Evolutionary conservation across 2,329 filamentous ascomycete genomes (phyloP), one percentile per base, ranked within the genome.

Genomic region (Sclerotiophoma versabilis): DNA sequence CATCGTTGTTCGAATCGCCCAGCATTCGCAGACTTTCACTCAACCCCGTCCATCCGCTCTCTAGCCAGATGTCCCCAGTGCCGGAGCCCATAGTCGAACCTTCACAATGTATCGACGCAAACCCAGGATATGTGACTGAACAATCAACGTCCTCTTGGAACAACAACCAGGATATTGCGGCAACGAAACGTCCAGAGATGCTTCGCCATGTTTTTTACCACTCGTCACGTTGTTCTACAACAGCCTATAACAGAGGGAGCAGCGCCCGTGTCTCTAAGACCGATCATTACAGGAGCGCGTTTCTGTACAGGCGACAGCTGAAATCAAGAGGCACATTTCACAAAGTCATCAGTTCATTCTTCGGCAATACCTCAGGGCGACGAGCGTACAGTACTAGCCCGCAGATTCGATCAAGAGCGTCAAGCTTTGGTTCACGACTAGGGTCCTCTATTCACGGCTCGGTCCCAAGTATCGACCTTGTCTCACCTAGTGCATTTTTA

Each of bases 401-500:
- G 10, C 51, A 49, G 17, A 42, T 43, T 41, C 49, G 42, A 14
- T 70, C 65, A 12, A 59, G 58, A n/a, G 47, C 62, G 14, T 67
- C 69, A 2, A 69, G 64, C 32, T 58, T 53, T 41, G 57, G 48
- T 17, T 68, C 70, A 10, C 59, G 41, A 20, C 51, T 36, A 22
- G 47, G 17, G 7, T 60, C 57, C 10, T 70, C 68, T 2, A 14
- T 56, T 6, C 46, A 64, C 20, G 63, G 60, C 14, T 70, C 65
- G 5, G 34, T 65, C 32, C 65, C 63, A 12, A 74, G 66, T 34
- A 25, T 75, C 7, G 72, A 75, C 20, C 30, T 75, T 12, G 60
- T 75, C 0, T 70, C 68, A n/a, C 66, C 70, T 32, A 63, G 62
- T 9, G 39, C 60, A 0, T 75, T 75, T 47, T 45, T 70, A 19